Evolutionary conservation across 2,329 filamentous ascomycete genomes (phyloP).

Genomic region (Ascochyta rabiei): DNA sequence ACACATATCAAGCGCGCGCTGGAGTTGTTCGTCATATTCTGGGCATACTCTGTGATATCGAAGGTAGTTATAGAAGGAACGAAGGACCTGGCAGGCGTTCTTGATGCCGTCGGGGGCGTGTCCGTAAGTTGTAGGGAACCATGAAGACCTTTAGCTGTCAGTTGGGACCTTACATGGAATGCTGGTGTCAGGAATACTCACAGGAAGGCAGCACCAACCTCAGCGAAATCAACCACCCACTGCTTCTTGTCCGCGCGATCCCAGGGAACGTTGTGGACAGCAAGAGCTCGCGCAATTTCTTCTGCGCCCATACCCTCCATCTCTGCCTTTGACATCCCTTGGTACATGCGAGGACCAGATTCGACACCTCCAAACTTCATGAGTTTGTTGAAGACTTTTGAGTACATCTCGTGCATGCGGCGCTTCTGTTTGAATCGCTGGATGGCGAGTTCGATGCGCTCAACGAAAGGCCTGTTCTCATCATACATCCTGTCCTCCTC

Average conservation of each 20-base stretch:
- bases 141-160: constrained; percentile 58
- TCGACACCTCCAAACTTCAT: constrained; percentile 84
- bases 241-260: constrained; percentile 57
- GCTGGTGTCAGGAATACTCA: constrained; percentile 53
- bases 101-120: constrained; percentile 58
- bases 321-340: constrained; percentile 65
- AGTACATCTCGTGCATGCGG: constrained; percentile 69
- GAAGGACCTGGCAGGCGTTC: constrained; percentile 70
- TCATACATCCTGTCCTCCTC: constrained; percentile 74
- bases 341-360: constrained; percentile 65
- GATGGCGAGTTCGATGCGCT: constrained; percentile 84
- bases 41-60: constrained; percentile 84
- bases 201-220: constrained; percentile 79
- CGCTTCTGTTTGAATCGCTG: constrained; percentile 79
- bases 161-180: not conserved
- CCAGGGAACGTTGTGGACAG: constrained; percentile 64
- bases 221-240: constrained; percentile 82
- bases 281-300: constrained; percentile 68
- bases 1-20: constrained; percentile 70
- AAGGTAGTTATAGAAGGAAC: constrained; percentile 89
- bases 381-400: constrained; percentile 76
- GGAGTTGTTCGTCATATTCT: constrained; percentile 73
- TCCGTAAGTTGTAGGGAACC: constrained; percentile 61
- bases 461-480: constrained; percentile 54
- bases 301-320: constrained; percentile 66